These are phyloP conservation scores for Blastobotrys proliferans DNA, from an alignment of 1,139 yeast genomes.

Conservation along the genomic window DNA sequence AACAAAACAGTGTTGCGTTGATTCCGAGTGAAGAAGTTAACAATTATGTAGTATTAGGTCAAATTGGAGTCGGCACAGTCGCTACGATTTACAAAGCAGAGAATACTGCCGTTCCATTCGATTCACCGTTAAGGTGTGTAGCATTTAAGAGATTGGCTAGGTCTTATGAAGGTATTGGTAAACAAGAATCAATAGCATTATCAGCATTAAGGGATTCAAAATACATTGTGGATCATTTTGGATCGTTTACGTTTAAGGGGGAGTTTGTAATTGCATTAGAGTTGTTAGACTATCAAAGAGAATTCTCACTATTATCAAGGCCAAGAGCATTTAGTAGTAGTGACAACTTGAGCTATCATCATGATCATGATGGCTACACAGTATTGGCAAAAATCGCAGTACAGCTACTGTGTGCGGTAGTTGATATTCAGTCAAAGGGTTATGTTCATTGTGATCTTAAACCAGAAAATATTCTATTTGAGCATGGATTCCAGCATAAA, in stretches of 20 bases:
- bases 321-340: not conserved
- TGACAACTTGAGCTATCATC: too few species aligned
- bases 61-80: conserved; percentile 20
- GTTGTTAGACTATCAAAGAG: conserved; percentile 19
- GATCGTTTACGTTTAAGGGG: conserved; percentile 19
- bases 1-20: not conserved
- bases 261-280: conserved; percentile 20
- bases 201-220: conserved; percentile 8
- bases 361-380: conserved; percentile 9
- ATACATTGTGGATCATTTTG: conserved; percentile 16
- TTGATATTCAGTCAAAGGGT: conserved; percentile 42
- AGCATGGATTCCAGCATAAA: conserved; percentile 15
- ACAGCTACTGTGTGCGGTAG: conserved; percentile 24
- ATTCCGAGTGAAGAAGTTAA: conserved; percentile 11
- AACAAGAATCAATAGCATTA: conserved; percentile 20
- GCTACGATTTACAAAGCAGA: conserved; percentile 21
- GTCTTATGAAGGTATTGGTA: conserved; percentile 17
- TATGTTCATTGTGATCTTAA: conserved; percentile 78
- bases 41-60: conserved; percentile 14
- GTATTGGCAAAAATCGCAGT: conserved; percentile 25
- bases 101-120: conserved; percentile 13
- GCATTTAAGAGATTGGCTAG: conserved; percentile 22
- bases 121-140: conserved; percentile 18
- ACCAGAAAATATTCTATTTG: conserved; percentile 67
- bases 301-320: conserved; percentile 10